A percentile compares a stretch with the other conserved stretches of the same genome.
Conservation (phyloP, 2,329 filamentous ascomycete genomes). For the Chaetomiaceae sp. region DNA sequence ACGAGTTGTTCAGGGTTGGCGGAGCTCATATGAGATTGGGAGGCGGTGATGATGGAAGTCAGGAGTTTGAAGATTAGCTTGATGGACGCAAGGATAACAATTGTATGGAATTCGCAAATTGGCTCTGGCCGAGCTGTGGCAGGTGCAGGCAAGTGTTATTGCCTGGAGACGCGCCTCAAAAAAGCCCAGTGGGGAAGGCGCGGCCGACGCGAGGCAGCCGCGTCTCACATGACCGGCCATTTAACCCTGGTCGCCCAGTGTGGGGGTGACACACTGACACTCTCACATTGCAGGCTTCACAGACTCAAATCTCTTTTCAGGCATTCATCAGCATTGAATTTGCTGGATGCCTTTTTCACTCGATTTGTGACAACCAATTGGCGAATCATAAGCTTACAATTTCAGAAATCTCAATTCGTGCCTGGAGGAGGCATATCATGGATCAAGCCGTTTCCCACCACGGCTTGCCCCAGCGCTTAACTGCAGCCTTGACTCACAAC, state of each 20-base stretch:
- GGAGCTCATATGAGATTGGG: background rate
- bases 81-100: background rate
- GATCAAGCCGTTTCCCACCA: too few species aligned
- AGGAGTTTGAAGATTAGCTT: background rate
- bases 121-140: background rate
- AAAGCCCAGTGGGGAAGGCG: constrained; percentile 11
- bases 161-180: constrained; percentile 16
- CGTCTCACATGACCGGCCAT: constrained; percentile 23
- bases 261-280: too few species aligned
- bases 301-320: background rate
- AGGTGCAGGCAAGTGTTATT: constrained; percentile 3
- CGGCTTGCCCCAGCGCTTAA: too few species aligned
- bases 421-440: too few species aligned
- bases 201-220: constrained; percentile 20
- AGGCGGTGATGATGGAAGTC: background rate
- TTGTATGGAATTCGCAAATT: background rate
- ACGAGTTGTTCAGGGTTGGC: background rate
- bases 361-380: background rate
- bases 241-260: constrained; percentile 11
- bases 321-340: too few species aligned
- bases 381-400: background rate
- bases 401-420: too few species aligned
- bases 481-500: too few species aligned
- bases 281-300: background rate
- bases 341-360: too few species aligned